Conservation (phyloP, 257 asterid genomes). For the Capsicum baccatum region DNA sequence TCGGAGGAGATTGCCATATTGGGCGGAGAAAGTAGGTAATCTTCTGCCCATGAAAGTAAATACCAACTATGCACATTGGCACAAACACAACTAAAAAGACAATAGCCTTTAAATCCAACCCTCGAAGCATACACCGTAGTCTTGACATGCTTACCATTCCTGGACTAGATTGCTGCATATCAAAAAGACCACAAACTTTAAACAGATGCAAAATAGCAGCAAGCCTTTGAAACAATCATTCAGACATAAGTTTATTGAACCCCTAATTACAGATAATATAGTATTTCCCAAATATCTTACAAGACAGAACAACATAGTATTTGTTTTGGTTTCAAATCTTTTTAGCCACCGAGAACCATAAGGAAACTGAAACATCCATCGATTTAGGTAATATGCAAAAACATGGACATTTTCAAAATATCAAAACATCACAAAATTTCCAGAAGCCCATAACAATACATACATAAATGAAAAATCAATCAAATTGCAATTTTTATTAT, state of each 20-base stretch:
- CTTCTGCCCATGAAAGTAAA: constrained; percentile 70
- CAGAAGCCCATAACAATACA: not conserved
- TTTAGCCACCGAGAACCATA: not conserved
- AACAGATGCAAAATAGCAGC: constrained; percentile 26
- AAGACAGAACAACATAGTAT: not conserved
- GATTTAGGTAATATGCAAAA: not conserved
- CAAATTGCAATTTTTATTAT: not conserved
- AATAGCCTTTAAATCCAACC: constrained; percentile 53
- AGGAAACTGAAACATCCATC: not conserved
- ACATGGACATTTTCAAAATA: not conserved
- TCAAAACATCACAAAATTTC: constrained; percentile 13
- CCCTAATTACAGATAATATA: not conserved
- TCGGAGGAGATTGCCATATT: constrained; percentile 77
- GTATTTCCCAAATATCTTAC: constrained; percentile 8
- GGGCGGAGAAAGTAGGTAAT: constrained; percentile 69
- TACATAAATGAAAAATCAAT: not conserved
- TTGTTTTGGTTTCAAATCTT: not conserved
- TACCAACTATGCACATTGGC: constrained; percentile 47
- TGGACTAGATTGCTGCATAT: constrained; percentile 40
- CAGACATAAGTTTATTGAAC: not conserved
- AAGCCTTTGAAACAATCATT: not conserved
- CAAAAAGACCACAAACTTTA: not conserved
- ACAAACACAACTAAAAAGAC: constrained; percentile 47
- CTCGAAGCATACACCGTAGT: constrained; percentile 48
- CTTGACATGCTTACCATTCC: constrained; percentile 47